Evolutionary conservation across 2,329 filamentous ascomycete species (phyloP), one percentile per base, ranked within the genome.

Genomic region (Pestalotiopsis sp.): DNA sequence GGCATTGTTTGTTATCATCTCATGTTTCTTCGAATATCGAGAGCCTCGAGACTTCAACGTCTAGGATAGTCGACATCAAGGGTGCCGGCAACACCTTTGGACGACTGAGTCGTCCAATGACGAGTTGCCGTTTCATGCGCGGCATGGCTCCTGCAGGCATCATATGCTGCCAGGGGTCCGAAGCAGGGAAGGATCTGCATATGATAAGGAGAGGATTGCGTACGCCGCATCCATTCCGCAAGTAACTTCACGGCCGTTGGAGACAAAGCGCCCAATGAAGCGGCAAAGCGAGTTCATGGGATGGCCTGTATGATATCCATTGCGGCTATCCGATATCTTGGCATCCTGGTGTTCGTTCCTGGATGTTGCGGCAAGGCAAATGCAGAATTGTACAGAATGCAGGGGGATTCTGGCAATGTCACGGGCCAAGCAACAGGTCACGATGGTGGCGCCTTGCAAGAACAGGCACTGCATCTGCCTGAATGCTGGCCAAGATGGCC

Each of bases 141-240:
- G 45, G 45, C 45, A 52, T 52, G 17, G 45, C 45, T n/a, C 31
- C 17, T 52, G 45, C 45, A 52, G 45, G 45, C 45, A 52, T n/a
- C 17, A 52, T 20, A 52, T 52, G 45, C 45, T 27, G 20, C 25
- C 40, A 49, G 41, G 61, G 61, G 27, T 49, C 40, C 11, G 40
- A 52, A 27, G 61, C 36, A 64, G 36, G 40, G 38, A 64, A 45
- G 13, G 61, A 64, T 64, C 61, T 64, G 61, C 61, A 52, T 25
- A 40, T 49, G 61, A 45, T 45, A 64, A 64, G 25, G 31, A 49
- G n/a, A 40, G 61, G 25, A 41, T 62, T 45, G 41, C 61, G 20
- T 64, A 45, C 25, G 40, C 61, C 23, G 36, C 61, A 64, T 49
- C 25, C 61, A 52, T 49, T 36, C 38, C 25, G 61, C n/a, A 64